Evolutionary conservation across 306 rosid species (phyloP).

Genomic region (Ammopiptanthus mongolicus): DNA sequence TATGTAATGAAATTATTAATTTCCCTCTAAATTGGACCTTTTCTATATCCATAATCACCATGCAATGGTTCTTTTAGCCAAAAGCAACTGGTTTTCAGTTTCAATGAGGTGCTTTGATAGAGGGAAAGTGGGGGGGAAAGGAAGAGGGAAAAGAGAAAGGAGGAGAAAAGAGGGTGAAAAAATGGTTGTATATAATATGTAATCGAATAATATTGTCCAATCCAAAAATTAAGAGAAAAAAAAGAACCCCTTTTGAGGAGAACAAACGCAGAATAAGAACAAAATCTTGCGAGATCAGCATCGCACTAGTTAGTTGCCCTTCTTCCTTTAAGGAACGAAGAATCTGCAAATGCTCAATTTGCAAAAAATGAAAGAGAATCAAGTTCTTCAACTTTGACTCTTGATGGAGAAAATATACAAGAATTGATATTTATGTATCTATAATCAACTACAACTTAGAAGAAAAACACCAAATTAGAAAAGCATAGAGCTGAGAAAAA

Average conservation of each 20-base stretch:
- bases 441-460: neutral
- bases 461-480: neutral
- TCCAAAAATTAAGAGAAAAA: too few relatives aligned
- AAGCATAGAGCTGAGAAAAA: neutral
- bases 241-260: slow-evolving; percentile 7
- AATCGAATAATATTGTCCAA: neutral
- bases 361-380: slow-evolving; percentile 18
- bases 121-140: neutral
- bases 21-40: neutral
- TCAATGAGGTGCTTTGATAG: neutral
- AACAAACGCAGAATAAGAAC: slow-evolving; percentile 33
- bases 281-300: slow-evolving; percentile 37
- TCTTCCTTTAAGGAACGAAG: slow-evolving; percentile 12
- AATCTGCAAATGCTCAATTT: neutral
- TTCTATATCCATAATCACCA: neutral
- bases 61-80: neutral
- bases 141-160: neutral
- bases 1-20: slow-evolving; percentile 22
- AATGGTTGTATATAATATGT: neutral
- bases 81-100: neutral
- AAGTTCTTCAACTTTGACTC: slow-evolving; percentile 32
- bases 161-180: neutral
- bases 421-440: neutral
- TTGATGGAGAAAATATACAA: slow-evolving; percentile 19
- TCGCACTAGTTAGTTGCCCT: slow-evolving; percentile 8